A percentile compares a stretch with the other conserved stretches of the same genome.
phyloP scores from a whole-genome alignment of 202 grass and related monocot species.

The Musa balbisiana region DNA sequence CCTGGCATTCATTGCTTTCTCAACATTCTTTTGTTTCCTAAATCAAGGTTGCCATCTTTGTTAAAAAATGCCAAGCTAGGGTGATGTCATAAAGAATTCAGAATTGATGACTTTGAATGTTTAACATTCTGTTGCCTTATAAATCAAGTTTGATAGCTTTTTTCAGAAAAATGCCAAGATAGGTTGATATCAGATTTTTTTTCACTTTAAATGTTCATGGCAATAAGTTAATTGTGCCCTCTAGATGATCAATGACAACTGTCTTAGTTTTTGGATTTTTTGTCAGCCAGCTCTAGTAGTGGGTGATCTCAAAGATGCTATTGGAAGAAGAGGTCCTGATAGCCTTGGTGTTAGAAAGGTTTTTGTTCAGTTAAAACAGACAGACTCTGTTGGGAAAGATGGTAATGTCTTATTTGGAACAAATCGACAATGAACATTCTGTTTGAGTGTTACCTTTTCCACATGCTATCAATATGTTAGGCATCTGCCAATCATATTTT shows the following conservation, averaged over 20 bases:
- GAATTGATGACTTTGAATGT: too few relatives aligned
- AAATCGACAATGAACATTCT: neutral
- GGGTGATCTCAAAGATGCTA: constrained; percentile 54
- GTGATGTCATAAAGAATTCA: too few relatives aligned
- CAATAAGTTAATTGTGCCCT: constrained; percentile 7
- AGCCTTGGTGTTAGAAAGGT: constrained; percentile 44
- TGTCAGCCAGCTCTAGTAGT: constrained; percentile 32
- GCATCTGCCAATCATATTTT: neutral
- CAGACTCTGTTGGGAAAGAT: constrained; percentile 1
- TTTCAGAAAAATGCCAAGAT: neutral
- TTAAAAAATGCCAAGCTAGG: too few relatives aligned
- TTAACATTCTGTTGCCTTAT: too few relatives aligned
- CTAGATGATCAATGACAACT: neutral
- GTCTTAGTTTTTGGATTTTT: constrained; percentile 1
- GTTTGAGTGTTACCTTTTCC: neutral
- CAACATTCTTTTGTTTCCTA: too few relatives aligned
- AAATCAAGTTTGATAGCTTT: neutral
- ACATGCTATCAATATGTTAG: constrained; percentile 9
- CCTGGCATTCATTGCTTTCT: too few relatives aligned
- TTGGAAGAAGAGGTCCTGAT: constrained; percentile 58
- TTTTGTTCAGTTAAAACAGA: constrained; percentile 28
- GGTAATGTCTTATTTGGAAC: constrained; percentile 13
- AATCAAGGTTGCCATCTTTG: too few relatives aligned
- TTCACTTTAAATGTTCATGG: neutral
- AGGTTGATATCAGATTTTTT: too few relatives aligned